Evolutionary conservation across 305 asterid species (phyloP), one percentile per base, ranked within the genome.

Genomic region (Fraxinus dipetala): DNA sequence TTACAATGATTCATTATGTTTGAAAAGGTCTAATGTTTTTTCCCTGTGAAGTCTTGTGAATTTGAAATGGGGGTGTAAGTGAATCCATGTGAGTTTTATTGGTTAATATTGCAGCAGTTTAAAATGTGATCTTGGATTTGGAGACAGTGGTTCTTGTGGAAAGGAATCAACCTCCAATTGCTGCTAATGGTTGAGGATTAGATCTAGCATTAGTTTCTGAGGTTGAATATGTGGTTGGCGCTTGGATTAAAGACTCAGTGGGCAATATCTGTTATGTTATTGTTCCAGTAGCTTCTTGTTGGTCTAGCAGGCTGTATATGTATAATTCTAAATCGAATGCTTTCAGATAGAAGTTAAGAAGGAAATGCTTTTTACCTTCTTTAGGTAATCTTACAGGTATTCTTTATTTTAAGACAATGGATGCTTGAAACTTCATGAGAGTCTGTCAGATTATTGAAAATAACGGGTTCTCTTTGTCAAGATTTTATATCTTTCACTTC

Each of bases 61-160:
- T 26, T 38, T 73, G 4, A 65, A 65, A 51, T 32, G 31, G 13
- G 26, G 65, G 67, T 18, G 67, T 56, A 18, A 18, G 67, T 4
- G 28, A 56, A 56, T 18, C 67, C 67, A 18, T 6, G 26, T 6
- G 28, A 56, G 67, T 56, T 56, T 56, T 56, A 56, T 18, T 51
- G 81, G 45, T 32, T 2, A 8, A n/a, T 30, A 72, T 3, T 26
- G 75, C 26, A 61, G 43, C 51, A 75, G 38, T 76, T 14, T 56
- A 54, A 22, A 61, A 67, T 59, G 45, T 34, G 75, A 70, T 30
- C 38, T 43, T 32, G n/a, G 59, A 79, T 63, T 79, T 7, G 40
- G 80, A 77, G 61, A 54, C 61, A 36, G 67, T 43, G 45, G 26
- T 31, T 70, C 45, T 70, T 32, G 76, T 70, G 76, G 26, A 70